Evolutionary conservation across 306 rosid species (phyloP).

Genomic region (Rosa rugosa): DNA sequence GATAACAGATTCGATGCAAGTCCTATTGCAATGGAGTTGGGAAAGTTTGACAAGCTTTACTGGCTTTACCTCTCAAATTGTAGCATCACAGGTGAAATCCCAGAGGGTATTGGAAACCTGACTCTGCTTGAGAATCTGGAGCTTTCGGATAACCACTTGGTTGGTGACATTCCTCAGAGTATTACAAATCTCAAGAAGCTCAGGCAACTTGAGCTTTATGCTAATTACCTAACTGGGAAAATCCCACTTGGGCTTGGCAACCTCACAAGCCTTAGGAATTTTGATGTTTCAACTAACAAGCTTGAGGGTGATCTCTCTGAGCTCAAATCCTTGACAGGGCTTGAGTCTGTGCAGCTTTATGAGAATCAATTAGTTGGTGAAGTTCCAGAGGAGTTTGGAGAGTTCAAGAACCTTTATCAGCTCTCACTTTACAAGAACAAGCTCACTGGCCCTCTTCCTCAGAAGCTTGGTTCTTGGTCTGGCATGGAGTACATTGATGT

Average conservation of each 20-base stretch:
- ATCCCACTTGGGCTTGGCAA: slow-evolving; percentile 66
- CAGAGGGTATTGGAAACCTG: slow-evolving; percentile 66
- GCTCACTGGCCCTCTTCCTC: slow-evolving; percentile 68
- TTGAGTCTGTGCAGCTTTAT: slow-evolving; percentile 59
- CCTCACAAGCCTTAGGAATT: slow-evolving; percentile 51
- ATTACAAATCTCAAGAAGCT: slow-evolving; percentile 56
- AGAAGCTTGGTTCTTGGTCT: slow-evolving; percentile 57
- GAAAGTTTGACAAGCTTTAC: slow-evolving; percentile 58
- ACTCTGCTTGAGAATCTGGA: slow-evolving; percentile 61
- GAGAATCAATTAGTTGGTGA: slow-evolving; percentile 55
- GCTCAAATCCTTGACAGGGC: slow-evolving; percentile 47
- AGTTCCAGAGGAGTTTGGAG: slow-evolving; percentile 72
- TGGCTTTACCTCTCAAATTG: slow-evolving; percentile 80
- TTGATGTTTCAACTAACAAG: slow-evolving; percentile 57
- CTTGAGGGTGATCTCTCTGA: slow-evolving; percentile 76
- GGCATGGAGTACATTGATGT: slow-evolving; percentile 65
- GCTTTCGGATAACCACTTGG: slow-evolving; percentile 54
- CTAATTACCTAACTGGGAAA: slow-evolving; percentile 51
- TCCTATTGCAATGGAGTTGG: slow-evolving; percentile 56
- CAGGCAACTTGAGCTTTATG: slow-evolving; percentile 60
- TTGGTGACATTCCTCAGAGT: slow-evolving; percentile 65
- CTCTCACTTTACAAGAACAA: slow-evolving; percentile 65
- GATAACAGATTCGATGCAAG: slow-evolving; percentile 47
- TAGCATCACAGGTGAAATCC: slow-evolving; percentile 61
- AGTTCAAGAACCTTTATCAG: slow-evolving; percentile 38